Evolutionary conservation across 2,329 filamentous ascomycete species (phyloP), one percentile per base, ranked within the genome.

Genomic region (Capronia americana): DNA sequence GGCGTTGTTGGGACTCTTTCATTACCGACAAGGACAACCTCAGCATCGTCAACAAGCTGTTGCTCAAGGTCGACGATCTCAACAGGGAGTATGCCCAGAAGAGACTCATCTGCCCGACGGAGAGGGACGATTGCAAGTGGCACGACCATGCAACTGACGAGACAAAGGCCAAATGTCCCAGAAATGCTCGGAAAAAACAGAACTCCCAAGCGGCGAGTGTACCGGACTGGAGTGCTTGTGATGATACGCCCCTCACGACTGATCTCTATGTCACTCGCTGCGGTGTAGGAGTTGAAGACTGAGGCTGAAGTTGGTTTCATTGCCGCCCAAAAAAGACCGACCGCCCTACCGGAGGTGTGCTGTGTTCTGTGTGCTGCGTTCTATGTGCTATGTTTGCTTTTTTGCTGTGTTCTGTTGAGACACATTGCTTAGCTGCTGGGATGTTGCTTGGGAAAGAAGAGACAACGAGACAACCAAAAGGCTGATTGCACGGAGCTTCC

Each of bases 51-150:
- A 50, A 44, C 30, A 20, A 24, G 44, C 34, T 62, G 20, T 34
- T 63, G 26, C 6, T 51, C 32, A 60, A 55, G 50, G 41, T 63
- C 5, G 64, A 56, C 28, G 28, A 50, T 32, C 53, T 59, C 10
- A 38, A 46, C n/a, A 30, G 46, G 24, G 55, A 28, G 26, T 54
- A 62, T n/a, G 32, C 30, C 14, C 41, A 30, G 17, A 23, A 32
- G 23, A 32, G 17, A 10, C 58, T 66, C 38, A 23, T 63, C 23
- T 20, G 26, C 32, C 64, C 64, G 5, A 26, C n/a, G 8, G 41
- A 58, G 14, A 23, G 55, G 32, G 55, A 44, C 56, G 55, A 66
- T 48, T 66, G 64, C 56, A 66, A 50, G 50, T 63, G 60, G 64
- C 64, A 66, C 23, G 59, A 66, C 3, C 64, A 66, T 46, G 26